Evolutionary conservation across 2,329 filamentous ascomycete genomes (phyloP).

Genomic region (Stagonosporopsis vannaccii): DNA sequence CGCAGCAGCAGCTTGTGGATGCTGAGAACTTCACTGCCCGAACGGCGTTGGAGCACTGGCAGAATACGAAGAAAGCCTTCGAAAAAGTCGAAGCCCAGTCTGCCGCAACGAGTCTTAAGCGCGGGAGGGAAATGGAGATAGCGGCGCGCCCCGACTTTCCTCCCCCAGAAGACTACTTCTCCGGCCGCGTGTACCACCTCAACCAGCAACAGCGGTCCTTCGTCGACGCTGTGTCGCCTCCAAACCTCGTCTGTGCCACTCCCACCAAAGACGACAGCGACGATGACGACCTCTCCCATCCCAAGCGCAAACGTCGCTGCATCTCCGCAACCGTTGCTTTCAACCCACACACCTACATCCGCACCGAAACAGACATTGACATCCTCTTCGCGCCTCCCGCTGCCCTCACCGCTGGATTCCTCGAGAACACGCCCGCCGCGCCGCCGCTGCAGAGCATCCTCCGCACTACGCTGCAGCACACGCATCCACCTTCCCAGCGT

Average conservation of each 20-base stretch:
- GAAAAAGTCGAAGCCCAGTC: not conserved
- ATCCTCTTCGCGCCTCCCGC: not conserved
- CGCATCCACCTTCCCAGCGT: not conserved
- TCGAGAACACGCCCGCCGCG: not conserved
- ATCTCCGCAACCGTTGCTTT: not conserved
- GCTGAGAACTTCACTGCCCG: not conserved
- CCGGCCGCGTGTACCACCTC: not conserved
- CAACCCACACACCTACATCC: not conserved
- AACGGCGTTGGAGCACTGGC: not conserved
- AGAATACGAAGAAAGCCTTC: not conserved
- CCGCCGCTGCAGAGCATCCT: not conserved
- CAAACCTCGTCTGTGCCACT: not conserved
- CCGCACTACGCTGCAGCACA: not conserved
- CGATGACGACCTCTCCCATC: not conserved
- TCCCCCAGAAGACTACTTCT: not conserved
- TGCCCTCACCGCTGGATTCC: not conserved
- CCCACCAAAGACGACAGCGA: not conserved
- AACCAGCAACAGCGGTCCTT: not conserved
- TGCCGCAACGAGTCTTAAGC: not conserved
- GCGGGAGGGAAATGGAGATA: not conserved
- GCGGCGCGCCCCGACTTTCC: not conserved
- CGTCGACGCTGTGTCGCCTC: not conserved
- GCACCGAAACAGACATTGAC: not conserved
- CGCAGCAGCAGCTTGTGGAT: not conserved
- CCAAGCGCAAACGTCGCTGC: constrained; percentile 1